Percentiles rank a stretch among this genome's conserved stretches.
These are phyloP conservation scores for Beauveria sp. DNA, from an alignment of 2,329 filamentous ascomycete genomes.

Conservation along the genomic window DNA sequence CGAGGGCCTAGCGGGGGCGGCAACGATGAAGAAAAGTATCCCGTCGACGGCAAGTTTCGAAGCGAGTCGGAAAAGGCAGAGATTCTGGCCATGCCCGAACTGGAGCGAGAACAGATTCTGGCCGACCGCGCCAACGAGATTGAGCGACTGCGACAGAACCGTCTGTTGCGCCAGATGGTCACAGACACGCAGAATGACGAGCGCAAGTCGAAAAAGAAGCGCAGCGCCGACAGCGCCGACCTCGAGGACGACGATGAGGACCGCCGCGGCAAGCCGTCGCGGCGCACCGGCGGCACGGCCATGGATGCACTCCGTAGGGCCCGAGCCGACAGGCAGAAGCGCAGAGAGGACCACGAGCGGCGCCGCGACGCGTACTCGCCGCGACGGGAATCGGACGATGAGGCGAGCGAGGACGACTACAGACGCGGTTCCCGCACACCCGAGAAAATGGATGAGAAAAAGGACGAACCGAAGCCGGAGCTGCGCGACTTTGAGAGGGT, in stretches of 20 bases:
- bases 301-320: slow-evolving; percentile 63
- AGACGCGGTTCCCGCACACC: slow-evolving; percentile 47
- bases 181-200: slow-evolving; percentile 56
- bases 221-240: slow-evolving; percentile 72
- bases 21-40: slow-evolving; percentile 62
- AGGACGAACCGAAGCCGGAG: slow-evolving; percentile 63
- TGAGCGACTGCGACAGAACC: slow-evolving; percentile 73
- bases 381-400: slow-evolving; percentile 38
- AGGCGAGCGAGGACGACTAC: slow-evolving; percentile 73
- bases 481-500: slow-evolving; percentile 79
- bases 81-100: slow-evolving; percentile 81
- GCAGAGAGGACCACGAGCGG: slow-evolving; percentile 48
- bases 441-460: slow-evolving; percentile 46
- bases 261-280: slow-evolving; percentile 56
- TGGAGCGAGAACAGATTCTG: slow-evolving; percentile 83
- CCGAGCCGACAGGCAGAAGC: slow-evolving; percentile 51
- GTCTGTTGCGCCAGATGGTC: slow-evolving; percentile 71
- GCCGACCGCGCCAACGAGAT: slow-evolving; percentile 80
- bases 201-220: slow-evolving; percentile 54
- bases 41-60: slow-evolving; percentile 79
- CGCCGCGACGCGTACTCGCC: slow-evolving; percentile 45
- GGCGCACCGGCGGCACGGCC: slow-evolving; percentile 55
- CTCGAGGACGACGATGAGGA: slow-evolving; percentile 56
- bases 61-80: slow-evolving; percentile 65
- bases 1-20: slow-evolving; percentile 31